These are phyloP conservation scores for Solanum microdontum DNA, from an alignment of 257 asterid species.

Conservation along the genomic window DNA sequence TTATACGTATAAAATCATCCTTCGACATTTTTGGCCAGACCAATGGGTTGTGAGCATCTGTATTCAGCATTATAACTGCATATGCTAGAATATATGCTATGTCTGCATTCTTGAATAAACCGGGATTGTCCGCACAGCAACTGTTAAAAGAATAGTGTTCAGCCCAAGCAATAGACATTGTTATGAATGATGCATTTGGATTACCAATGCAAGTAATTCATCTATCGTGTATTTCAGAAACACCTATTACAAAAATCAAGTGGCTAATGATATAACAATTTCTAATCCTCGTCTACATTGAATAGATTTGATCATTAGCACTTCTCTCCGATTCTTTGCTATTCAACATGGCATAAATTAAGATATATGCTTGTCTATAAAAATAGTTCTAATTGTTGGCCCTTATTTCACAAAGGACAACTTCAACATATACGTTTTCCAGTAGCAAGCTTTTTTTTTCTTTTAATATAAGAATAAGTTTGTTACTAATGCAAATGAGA, in stretches of 20 bases:
- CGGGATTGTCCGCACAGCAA: slow-evolving; percentile 92
- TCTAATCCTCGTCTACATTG: background rate
- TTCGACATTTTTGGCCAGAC: slow-evolving; percentile 99
- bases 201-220: background rate
- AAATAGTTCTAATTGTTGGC: background rate
- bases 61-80: slow-evolving; percentile 97
- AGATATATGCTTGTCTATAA: background rate
- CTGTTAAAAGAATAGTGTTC: slow-evolving; percentile 36
- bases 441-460: background rate
- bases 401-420: background rate
- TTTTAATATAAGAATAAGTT: background rate
- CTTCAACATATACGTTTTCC: background rate
- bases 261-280: background rate
- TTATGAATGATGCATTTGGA: background rate
- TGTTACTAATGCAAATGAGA: background rate
- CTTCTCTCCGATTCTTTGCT: background rate
- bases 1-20: slow-evolving; percentile 82
- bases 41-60: slow-evolving; percentile 99
- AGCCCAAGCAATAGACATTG: slow-evolving; percentile 9
- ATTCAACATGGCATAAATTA: background rate
- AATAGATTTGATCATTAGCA: background rate
- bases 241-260: background rate
- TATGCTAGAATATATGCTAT: slow-evolving; percentile 97
- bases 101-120: slow-evolving; percentile 91
- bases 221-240: background rate